Conservation (phyloP, 805 yeast species). For the Candida odintsovae region DNA sequence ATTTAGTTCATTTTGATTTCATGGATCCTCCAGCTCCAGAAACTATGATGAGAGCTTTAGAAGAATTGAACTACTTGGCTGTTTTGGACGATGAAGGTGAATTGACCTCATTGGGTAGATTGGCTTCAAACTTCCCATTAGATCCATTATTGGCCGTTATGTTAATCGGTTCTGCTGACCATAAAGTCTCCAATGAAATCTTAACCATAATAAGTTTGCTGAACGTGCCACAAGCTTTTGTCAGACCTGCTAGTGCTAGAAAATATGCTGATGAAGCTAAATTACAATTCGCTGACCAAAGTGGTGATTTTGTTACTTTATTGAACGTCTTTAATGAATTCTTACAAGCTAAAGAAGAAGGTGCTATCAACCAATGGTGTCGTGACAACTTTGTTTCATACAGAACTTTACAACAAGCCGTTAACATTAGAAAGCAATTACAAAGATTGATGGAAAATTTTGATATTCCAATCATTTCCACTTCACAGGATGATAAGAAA, state of each 20-base stretch:
- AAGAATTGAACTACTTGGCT: constrained; percentile 84
- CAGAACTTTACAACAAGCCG: constrained; percentile 82
- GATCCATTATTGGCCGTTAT: constrained; percentile 95
- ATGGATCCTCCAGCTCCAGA: constrained; percentile 99
- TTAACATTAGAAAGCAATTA: constrained; percentile 79
- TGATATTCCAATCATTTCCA: constrained; percentile 67
- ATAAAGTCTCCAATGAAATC: constrained; percentile 83
- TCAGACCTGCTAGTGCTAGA: constrained; percentile 83
- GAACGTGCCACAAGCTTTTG: constrained; percentile 91
- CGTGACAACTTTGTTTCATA: constrained; percentile 81
- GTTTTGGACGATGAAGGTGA: constrained; percentile 92
- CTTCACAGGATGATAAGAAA: constrained; percentile 57
- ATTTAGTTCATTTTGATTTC: constrained; percentile 94
- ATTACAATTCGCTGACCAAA: constrained; percentile 81
- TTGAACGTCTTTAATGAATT: constrained; percentile 85
- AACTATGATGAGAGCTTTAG: constrained; percentile 98
- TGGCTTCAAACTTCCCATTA: constrained; percentile 89
- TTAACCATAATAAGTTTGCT: constrained; percentile 84
- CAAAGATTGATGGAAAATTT: constrained; percentile 75
- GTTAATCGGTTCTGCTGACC: constrained; percentile 82
- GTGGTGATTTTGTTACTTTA: constrained; percentile 91
- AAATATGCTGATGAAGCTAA: constrained; percentile 91
- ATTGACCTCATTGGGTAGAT: constrained; percentile 80
- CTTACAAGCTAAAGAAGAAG: constrained; percentile 65
- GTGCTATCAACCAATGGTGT: constrained; percentile 80